Evolutionary conservation across 1,139 yeast genomes (phyloP).

Genomic region (Blastobotrys apis): DNA sequence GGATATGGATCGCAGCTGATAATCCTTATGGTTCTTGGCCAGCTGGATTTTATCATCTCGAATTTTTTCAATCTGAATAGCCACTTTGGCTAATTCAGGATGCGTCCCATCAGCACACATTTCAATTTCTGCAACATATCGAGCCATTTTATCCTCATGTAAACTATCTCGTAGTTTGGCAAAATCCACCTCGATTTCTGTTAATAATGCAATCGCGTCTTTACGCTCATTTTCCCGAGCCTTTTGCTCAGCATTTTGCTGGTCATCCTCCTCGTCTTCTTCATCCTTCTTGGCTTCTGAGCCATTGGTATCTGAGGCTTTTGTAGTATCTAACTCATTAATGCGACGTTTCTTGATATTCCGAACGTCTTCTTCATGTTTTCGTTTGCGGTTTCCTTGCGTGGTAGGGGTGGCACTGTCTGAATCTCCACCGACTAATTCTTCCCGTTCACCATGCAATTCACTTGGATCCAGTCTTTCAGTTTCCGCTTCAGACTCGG

Average conservation of each 20-base stretch:
- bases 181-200: constrained; percentile 77
- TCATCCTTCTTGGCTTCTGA: constrained; percentile 15
- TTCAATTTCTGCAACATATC: constrained; percentile 76
- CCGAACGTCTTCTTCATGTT: constrained; percentile 4
- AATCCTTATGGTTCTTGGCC: constrained; percentile 65
- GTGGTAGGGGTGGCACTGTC: not conserved
- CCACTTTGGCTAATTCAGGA: constrained; percentile 68
- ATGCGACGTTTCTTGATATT: constrained; percentile 9
- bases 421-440: no score
- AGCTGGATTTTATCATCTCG: constrained; percentile 64
- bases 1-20: constrained; percentile 70
- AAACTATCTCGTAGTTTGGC: constrained; percentile 74
- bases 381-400: constrained; percentile 3
- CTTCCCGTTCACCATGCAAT: constrained; percentile 9
- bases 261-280: constrained; percentile 13
- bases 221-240: constrained; percentile 39
- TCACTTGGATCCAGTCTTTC: constrained; percentile 55
- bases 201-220: constrained; percentile 64
- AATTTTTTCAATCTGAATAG: constrained; percentile 65
- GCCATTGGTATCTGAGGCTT: constrained; percentile 11
- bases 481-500: constrained; percentile 67
- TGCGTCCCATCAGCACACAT: constrained; percentile 88
- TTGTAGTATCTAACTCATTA: constrained; percentile 16
- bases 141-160: constrained; percentile 53
- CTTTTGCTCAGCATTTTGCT: constrained; percentile 9